Evolutionary conservation across 2,329 filamentous ascomycete genomes (phyloP).

Genomic region (Myriangium duriaei): DNA sequence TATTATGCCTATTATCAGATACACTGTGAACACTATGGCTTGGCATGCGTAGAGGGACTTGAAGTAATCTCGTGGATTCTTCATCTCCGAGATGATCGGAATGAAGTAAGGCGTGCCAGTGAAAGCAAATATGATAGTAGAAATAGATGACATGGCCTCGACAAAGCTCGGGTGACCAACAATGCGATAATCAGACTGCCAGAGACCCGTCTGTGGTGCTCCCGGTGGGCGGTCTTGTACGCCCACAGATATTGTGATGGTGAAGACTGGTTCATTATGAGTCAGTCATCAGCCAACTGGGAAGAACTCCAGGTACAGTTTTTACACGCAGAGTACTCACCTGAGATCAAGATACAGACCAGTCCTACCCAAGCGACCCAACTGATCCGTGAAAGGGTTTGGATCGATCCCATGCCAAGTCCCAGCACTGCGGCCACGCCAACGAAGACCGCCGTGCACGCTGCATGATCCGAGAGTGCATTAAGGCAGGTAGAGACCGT

Average conservation of each 20-base stretch:
- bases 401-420: slow-evolving; percentile 23
- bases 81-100: slow-evolving; percentile 55
- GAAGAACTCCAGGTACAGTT: slow-evolving; percentile 49
- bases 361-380: slow-evolving; percentile 26
- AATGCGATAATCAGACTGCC: slow-evolving; percentile 46
- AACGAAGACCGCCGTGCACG: slow-evolving; percentile 47
- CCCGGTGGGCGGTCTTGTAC: slow-evolving; percentile 45
- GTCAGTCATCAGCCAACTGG: slow-evolving; percentile 40
- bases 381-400: slow-evolving; percentile 23
- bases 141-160: slow-evolving; percentile 44
- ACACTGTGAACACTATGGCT: slow-evolving; percentile 43
- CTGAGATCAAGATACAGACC: slow-evolving; percentile 41
- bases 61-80: slow-evolving; percentile 44
- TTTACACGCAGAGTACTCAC: slow-evolving; percentile 48
- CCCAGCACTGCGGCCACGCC: slow-evolving; percentile 39
- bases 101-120: slow-evolving; percentile 50
- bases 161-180: slow-evolving; percentile 47
- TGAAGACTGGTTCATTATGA: slow-evolving; percentile 23
- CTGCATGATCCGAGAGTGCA: slow-evolving; percentile 43
- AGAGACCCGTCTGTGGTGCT: slow-evolving; percentile 46
- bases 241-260: slow-evolving; percentile 31
- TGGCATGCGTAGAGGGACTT: slow-evolving; percentile 50
- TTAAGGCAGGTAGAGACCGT: slow-evolving; percentile 48
- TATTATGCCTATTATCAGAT: slow-evolving; percentile 46
- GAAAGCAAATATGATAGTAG: slow-evolving; percentile 48